Conservation (phyloP, 1,139 yeast species). For the Magnusiomyces tetraspermus region DNA sequence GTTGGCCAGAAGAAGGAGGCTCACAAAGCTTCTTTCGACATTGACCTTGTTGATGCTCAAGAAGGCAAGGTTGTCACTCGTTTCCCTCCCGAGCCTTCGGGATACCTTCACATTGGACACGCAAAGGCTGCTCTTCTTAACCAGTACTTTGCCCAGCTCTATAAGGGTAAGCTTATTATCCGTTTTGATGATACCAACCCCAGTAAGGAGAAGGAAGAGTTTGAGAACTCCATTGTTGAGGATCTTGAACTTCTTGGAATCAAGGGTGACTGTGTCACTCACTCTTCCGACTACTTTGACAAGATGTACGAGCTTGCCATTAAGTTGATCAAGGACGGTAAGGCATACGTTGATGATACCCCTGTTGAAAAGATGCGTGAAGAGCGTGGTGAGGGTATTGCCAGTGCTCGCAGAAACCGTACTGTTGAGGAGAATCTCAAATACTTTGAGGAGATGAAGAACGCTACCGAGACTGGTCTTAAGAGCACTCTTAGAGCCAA, state of each 20-base stretch:
- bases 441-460: conserved; percentile 82
- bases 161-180: conserved; percentile 87
- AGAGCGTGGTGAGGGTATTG: conserved; percentile 94
- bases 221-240: conserved; percentile 83
- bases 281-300: conserved; percentile 87
- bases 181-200: conserved; percentile 98
- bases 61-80: conserved; percentile 94
- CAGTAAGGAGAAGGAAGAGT: conserved; percentile 84
- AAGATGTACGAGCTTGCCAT: conserved; percentile 79
- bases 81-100: conserved; percentile 91
- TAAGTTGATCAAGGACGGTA: conserved; percentile 82
- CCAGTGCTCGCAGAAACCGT: conserved; percentile 65
- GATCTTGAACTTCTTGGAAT: conserved; percentile 83
- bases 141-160: conserved; percentile 88
- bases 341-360: conserved; percentile 95
- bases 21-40: conserved; percentile 72
- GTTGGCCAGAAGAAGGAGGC: conserved; percentile 43
- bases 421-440: conserved; percentile 74
- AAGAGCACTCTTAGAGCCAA: conserved; percentile 91
- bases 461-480: conserved; percentile 83
- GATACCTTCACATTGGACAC: conserved; percentile 93
- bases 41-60: conserved; percentile 80
- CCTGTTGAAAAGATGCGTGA: conserved; percentile 92
- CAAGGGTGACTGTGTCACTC: conserved; percentile 78
- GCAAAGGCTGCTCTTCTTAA: conserved; percentile 94